These are phyloP conservation scores for Neoboletus magnificus DNA, from an alignment of 768 basidiomycete genomes.

Conservation along the genomic window DNA sequence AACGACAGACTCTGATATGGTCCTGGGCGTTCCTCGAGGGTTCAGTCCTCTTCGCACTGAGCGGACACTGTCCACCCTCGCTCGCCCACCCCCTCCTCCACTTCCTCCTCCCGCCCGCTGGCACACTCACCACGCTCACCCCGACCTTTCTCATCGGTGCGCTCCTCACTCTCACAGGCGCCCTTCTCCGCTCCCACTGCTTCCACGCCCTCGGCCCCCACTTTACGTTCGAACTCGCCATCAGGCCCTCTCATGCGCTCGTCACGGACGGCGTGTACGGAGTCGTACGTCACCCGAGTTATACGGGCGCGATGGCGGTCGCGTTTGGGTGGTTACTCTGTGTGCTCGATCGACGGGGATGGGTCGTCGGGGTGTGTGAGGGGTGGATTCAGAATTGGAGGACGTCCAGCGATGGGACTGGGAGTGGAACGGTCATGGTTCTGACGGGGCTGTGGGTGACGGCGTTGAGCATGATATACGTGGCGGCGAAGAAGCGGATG, in stretches of 20 bases:
- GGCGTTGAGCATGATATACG: rapidly evolving
- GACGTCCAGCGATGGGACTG: not conserved
- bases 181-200: constrained; percentile 16
- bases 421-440: too few species aligned
- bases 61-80: not conserved
- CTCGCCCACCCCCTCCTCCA: not conserved
- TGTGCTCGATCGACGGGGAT: constrained; percentile 4
- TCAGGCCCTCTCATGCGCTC: constrained; percentile 21
- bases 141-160: constrained; percentile 10
- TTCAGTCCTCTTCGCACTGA: not conserved
- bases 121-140: constrained; percentile 9
- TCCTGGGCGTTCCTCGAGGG: constrained; percentile 11
- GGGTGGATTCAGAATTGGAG: not conserved
- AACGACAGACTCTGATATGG: not conserved
- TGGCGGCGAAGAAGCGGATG: constrained; percentile 13
- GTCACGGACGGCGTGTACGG: constrained; percentile 27
- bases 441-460: not conserved
- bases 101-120: not conserved
- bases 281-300: constrained; percentile 32
- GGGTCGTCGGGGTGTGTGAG: not conserved
- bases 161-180: constrained; percentile 2
- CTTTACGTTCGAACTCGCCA: constrained; percentile 28
- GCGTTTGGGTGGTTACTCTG: constrained; percentile 1
- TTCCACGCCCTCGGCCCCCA: constrained; percentile 19
- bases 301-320: constrained; percentile 5